Base-by-base conservation (phyloP, 2,329 filamentous ascomycete species). In the Colletotrichum tanaceti region DNA sequence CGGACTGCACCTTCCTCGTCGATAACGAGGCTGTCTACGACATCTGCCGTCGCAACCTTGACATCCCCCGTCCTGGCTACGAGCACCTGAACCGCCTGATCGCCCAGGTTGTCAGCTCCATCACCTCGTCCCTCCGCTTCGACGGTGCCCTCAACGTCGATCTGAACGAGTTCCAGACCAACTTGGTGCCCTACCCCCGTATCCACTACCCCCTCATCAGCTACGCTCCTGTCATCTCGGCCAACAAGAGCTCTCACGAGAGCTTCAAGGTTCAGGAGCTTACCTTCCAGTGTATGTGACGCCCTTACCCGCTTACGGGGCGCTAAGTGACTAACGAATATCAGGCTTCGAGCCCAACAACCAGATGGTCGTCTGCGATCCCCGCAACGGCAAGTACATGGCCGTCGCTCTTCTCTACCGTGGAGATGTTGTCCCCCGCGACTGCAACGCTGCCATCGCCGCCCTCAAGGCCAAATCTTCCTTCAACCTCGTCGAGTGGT, bases 231-330 rank as follows among this genome's bases (percentile, higher is more conserved):
- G 90, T 92, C 73, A 85, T 92, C 72, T 91, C 89, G 24, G 88
- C 89, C 68, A 85, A 87, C 83, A 93, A 92, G 87, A 93, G 91
- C 80, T 88, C 90, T 55, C 93, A 96, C 77, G 93, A 96, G 85
- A 93, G 91, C 84, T 94, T 94, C 89, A 93, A 93, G 85, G 90
- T 94, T 63, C 87, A 89, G 71, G 93, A 96, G 73, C 82, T 92
- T 72, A 92, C 90, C 77, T 89, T 91, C 82, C 89, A 91, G 79
- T 91, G 90, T 91, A 84, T 77, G 87, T 83, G 4, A 4, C 10
- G 13, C 4, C 1, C 13, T 4, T 3, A 16, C 13, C 69, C 63
- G 52, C 44, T 53, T 32, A 1, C 16, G 22, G 22, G 4, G 6
- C 28, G 1, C 14, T 0, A 2, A 18, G 16, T 24, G 65, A 55